phyloP scores from a whole-genome alignment of 768 basidiomycete species.

The Tricholomella constricta region DNA sequence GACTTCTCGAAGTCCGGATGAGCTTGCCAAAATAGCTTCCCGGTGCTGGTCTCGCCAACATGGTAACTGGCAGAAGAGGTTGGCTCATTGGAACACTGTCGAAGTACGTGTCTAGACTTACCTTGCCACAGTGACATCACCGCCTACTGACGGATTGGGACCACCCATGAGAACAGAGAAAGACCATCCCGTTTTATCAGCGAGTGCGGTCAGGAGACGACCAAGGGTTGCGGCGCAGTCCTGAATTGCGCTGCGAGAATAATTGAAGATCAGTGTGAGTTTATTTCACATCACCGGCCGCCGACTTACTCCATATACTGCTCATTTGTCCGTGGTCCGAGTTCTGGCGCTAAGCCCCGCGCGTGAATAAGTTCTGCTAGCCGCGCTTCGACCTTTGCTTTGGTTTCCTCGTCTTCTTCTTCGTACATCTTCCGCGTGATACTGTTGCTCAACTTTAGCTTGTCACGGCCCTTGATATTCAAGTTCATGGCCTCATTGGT shows the following conservation, averaged over 20 bases:
- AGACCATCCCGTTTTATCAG: background rate
- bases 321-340: background rate
- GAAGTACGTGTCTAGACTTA: background rate
- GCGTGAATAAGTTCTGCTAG: background rate
- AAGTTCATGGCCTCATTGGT: background rate
- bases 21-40: conserved; percentile 1
- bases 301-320: background rate
- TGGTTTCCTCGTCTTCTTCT: background rate
- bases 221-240: background rate
- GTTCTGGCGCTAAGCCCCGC: background rate
- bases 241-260: background rate
- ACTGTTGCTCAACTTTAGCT: background rate
- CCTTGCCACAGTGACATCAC: conserved; percentile 9
- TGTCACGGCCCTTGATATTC: background rate
- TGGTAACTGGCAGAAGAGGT: background rate
- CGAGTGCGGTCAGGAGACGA: background rate
- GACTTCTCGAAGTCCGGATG: conserved; percentile 4
- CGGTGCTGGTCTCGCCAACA: conserved; percentile 1
- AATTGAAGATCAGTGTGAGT: background rate
- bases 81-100: background rate
- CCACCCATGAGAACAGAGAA: conserved; percentile 7
- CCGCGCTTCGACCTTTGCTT: conserved; percentile 1
- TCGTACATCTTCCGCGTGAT: conserved; percentile 4
- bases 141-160: background rate
- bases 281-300: background rate